phyloP scores from a whole-genome alignment of 2,329 filamentous ascomycete species.

The Exophiala aquamarina region DNA sequence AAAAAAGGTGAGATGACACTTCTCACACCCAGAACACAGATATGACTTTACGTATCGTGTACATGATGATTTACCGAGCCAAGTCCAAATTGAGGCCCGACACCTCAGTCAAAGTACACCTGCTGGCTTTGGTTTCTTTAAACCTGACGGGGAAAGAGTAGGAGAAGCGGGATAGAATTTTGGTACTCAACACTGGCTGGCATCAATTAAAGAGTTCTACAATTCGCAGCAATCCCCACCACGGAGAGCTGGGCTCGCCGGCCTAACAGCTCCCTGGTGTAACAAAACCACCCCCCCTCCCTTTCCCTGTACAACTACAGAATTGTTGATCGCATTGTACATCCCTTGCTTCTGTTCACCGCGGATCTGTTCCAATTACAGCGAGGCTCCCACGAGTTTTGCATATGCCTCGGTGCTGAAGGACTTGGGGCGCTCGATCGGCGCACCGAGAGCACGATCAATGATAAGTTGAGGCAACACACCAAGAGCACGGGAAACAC shows the following conservation, averaged over 20 bases:
- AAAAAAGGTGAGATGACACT: constrained; percentile 1
- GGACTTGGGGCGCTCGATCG: constrained; percentile 98
- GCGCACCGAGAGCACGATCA: constrained; percentile 92
- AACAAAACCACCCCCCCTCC: constrained; percentile 8
- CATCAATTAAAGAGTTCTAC: too few relatives aligned
- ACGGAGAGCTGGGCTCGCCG: not conserved
- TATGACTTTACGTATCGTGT: too few relatives aligned
- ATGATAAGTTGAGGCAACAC: constrained; percentile 99
- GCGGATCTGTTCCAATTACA: constrained; percentile 58
- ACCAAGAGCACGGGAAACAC: constrained; percentile 96
- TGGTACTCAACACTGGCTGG: too few relatives aligned
- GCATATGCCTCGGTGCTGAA: constrained; percentile 97
- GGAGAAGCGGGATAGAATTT: too few relatives aligned
- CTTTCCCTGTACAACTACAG: constrained; percentile 18
- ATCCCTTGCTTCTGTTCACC: constrained; percentile 11
- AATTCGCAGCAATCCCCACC: not conserved
- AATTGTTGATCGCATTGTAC: constrained; percentile 18
- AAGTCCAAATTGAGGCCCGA: too few relatives aligned
- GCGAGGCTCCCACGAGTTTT: constrained; percentile 85
- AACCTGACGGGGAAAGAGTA: too few relatives aligned
- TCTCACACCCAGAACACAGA: too few relatives aligned
- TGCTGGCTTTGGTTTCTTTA: too few relatives aligned
- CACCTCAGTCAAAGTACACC: too few relatives aligned
- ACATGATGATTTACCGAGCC: too few relatives aligned
- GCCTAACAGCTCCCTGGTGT: too few relatives aligned